Evolutionary conservation across 208 protist species (phyloP).

Genomic region (Endotrypanum monterogeii): DNA sequence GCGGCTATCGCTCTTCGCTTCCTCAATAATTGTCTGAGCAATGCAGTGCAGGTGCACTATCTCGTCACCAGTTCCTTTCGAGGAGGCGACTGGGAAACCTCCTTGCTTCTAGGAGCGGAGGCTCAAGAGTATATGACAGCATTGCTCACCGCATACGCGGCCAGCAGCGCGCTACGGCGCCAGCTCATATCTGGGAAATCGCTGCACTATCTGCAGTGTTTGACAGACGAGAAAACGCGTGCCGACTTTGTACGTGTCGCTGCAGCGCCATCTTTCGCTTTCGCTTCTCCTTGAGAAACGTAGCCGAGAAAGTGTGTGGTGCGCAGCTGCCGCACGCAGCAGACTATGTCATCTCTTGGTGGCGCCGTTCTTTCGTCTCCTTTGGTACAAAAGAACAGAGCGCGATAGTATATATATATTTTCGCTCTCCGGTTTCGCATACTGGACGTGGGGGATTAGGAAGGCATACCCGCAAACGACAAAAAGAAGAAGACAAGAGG

Average conservation of each 20-base stretch:
- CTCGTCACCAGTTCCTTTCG: slow-evolving; percentile 57
- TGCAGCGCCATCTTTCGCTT: slow-evolving; percentile 52
- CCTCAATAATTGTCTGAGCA: slow-evolving; percentile 62
- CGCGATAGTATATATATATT: too few species aligned
- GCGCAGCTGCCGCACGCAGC: background rate
- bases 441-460: background rate
- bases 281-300: slow-evolving; percentile 15
- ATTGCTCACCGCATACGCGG: slow-evolving; percentile 51
- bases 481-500: background rate
- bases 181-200: slow-evolving; percentile 41
- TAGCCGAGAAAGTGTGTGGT: background rate
- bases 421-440: too few species aligned
- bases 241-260: slow-evolving; percentile 67
- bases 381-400: too few species aligned
- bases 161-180: slow-evolving; percentile 40
- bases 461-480: background rate
- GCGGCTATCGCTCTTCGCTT: slow-evolving; percentile 32
- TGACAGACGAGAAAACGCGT: slow-evolving; percentile 53
- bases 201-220: slow-evolving; percentile 73
- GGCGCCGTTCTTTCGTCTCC: too few species aligned
- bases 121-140: slow-evolving; percentile 58
- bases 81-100: slow-evolving; percentile 15
- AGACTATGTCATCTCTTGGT: background rate
- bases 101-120: slow-evolving; percentile 45
- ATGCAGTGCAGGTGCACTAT: slow-evolving; percentile 58